Conservation (phyloP, 306 rosid genomes). For the Malus orientalis region DNA sequence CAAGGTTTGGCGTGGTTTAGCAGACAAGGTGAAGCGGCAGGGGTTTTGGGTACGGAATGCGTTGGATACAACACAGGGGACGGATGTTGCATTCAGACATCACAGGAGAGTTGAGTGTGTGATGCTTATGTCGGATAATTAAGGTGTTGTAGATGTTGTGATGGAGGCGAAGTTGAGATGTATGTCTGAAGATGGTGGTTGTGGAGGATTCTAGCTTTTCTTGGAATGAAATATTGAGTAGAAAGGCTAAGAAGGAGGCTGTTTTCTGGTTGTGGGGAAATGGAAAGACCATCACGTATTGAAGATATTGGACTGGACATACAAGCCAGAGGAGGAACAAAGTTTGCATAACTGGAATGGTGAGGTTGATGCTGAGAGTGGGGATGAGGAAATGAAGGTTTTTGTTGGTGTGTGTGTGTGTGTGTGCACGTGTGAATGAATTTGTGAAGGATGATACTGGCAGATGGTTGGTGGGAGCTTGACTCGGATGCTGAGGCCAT, state of each 20-base stretch:
- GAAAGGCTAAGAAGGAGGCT: conserved; percentile 70
- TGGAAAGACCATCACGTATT: conserved; percentile 77
- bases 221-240: conserved; percentile 73
- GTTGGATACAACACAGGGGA: conserved; percentile 43
- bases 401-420: not conserved
- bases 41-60: conserved; percentile 57
- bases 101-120: conserved; percentile 49
- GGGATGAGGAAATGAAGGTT: conserved; percentile 29
- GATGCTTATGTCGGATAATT: conserved; percentile 78
- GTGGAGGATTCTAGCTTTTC: conserved; percentile 70
- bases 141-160: conserved; percentile 48
- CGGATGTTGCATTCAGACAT: conserved; percentile 44
- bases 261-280: conserved; percentile 43
- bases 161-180: conserved; percentile 60
- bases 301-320: conserved; percentile 73
- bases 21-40: conserved; percentile 51
- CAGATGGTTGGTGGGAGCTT: too few species aligned
- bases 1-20: conserved; percentile 53
- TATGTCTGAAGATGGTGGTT: conserved; percentile 57
- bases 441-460: conserved; percentile 14
- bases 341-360: conserved; percentile 16
- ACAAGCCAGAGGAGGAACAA: conserved; percentile 45
- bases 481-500: too few species aligned
- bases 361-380: conserved; percentile 10
- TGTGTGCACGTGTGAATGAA: not conserved